Base-by-base conservation (phyloP, 805 yeast genomes). In the Sugiyamaella qingdaonensis region DNA sequence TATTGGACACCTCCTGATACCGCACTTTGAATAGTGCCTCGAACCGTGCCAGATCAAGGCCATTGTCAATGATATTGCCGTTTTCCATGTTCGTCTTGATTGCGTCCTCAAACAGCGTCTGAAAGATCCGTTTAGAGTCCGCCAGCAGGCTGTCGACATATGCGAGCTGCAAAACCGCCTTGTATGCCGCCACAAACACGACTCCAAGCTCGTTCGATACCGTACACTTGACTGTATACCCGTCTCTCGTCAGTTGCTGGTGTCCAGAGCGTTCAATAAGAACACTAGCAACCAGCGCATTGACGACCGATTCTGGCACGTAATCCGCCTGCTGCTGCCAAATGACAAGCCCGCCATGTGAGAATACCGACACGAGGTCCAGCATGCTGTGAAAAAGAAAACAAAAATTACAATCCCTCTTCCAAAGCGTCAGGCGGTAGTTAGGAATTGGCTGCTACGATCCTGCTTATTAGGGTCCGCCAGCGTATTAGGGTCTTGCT, bases 321-420 rank as follows among this genome's bases (percentile, higher is more conserved):
- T 67, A 70, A 61, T 60, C 72, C 2, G 73, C 68, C 31, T 75
- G 71, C 53, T 75, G 66, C 60, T 74, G 73, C 75, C 77, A 81
- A 13, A 76, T 68, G 21, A 82, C 82, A 10, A 74, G 63, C 1
- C 87, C 87, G 9, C 79, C 75, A 0, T 75, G 73, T 2, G 77
- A 70, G 64, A 81, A 80, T 0, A 81, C 71, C 9, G 74, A 60
- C 52, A 79, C 71, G 57, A 74, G 79, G 57, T 78, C 82, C 24
- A 45, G 37, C 48, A 45, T 45, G 21, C 11, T 27, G 24, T 24
- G 29, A 24, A 24, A 24, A 7, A 3, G 7, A 24, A 24, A 24
- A 7, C 7, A 24, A 24, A n/a, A n/a, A n/a, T n/a, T 7, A 24
- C 29, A 24, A 24, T 3, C 7, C 3, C 29, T 4, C 29, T 7